These are phyloP conservation scores for Aurifilum marmelostoma DNA, from an alignment of 2,329 filamentous ascomycete genomes.

Conservation along the genomic window DNA sequence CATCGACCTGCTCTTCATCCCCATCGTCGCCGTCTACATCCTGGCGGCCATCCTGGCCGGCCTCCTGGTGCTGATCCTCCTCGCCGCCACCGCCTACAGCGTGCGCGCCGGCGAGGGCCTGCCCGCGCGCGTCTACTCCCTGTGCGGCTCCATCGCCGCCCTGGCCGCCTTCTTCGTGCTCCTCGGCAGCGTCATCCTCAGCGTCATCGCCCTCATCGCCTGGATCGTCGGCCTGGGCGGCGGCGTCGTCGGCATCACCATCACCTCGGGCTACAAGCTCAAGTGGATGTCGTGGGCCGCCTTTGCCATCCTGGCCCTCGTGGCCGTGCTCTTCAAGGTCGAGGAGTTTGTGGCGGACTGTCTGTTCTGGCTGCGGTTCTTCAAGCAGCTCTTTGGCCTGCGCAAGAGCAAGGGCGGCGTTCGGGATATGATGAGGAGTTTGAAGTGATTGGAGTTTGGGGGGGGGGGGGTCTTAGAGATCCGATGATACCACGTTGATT, in stretches of 20 bases:
- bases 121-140: conserved; percentile 15
- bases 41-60: conserved; percentile 16
- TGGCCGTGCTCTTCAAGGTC: conserved; percentile 22
- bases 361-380: conserved; percentile 19
- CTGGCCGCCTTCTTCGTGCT: conserved; percentile 25
- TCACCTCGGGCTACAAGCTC: conserved; percentile 24
- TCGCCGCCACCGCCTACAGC: conserved; percentile 11
- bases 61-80: conserved; percentile 25
- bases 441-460: background rate
- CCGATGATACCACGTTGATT: background rate
- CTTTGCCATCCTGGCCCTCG: conserved; percentile 17
- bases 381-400: background rate
- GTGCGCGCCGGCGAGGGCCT: conserved; percentile 13
- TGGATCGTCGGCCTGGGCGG: conserved; percentile 21
- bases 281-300: conserved; percentile 30
- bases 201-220: conserved; percentile 20
- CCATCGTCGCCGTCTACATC: conserved; percentile 28
- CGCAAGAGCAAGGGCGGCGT: conserved; percentile 7
- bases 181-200: conserved; percentile 28
- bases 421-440: conserved; percentile 6
- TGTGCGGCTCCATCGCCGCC: conserved; percentile 23
- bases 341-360: conserved; percentile 23
- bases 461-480: background rate
- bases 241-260: conserved; percentile 24
- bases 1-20: conserved; percentile 25